Evolutionary conservation across 257 asterid genomes (phyloP), one percentile per base, ranked within the genome.

Genomic region (Galeopsis tetrahit): DNA sequence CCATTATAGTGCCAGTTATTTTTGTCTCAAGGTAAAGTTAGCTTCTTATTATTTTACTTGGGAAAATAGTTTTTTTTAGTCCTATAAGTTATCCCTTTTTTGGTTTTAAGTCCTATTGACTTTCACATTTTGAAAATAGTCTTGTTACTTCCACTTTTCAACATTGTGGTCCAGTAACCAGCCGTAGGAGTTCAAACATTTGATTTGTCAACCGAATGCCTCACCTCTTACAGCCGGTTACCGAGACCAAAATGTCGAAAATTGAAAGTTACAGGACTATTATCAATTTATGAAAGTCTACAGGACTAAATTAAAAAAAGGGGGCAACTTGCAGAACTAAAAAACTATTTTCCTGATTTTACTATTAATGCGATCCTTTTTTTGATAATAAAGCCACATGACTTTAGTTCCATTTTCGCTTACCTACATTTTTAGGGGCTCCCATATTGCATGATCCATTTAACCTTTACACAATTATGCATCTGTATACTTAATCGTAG

Each of bases 11-110:
- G 74, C 99, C 99, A 13, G 95, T 91, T 79, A 81, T 94, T 66
- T 94, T 94, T 63, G 80, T 94, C 78, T 94, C 98, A 75, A 94
- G 99, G 99, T 91, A 72, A 80, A 68, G 46, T 78, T 72, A 32
- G 52, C 63, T 69, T 48, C 70, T 66, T 64, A 44, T 6, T 72
- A 51, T 60, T 40, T 21, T 21, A 21, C 28, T 21, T 21, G 28
- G 28, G 28, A 21, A 21, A 21, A 21, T 21, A 21, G 28, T 21
- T 21, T 21, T 21, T 66, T 51, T 59, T 38, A 21, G 28, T 21
- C 28, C 28, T 21, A 21, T 21, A 21, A 21, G 28, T 21, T 21
- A 21, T 21, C 28, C 28, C 28, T 21, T 0, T 21, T 21, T 21
- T 21, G 28, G 28, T 21, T 21, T 21, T 21, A 21, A 21, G 28